A percentile compares a stretch with the other conserved stretches of the same genome.
phyloP scores from a whole-genome alignment of 2,329 filamentous ascomycete species.

The Arthrobotrys megalospora region DNA sequence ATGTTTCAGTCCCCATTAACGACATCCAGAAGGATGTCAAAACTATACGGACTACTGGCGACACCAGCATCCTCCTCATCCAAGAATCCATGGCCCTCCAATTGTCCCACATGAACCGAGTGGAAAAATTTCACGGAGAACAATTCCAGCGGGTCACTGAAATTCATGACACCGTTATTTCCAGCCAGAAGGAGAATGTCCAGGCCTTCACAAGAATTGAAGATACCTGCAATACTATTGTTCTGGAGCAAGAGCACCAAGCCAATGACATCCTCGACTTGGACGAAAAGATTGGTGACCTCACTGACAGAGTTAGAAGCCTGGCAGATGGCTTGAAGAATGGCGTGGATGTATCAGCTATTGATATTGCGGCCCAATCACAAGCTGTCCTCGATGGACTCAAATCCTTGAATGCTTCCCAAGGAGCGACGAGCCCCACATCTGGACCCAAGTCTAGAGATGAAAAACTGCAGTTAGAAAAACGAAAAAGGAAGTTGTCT shows the following conservation, averaged over 20 bases:
- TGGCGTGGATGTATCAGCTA: neutral
- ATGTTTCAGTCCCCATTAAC: constrained; percentile 41
- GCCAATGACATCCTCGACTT: constrained; percentile 10
- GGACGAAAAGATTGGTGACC: constrained; percentile 6
- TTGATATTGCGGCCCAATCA: constrained; percentile 10
- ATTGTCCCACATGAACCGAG: constrained; percentile 17
- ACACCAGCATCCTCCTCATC: constrained; percentile 7
- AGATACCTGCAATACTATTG: constrained; percentile 3
- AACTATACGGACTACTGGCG: constrained; percentile 14
- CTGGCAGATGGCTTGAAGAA: neutral
- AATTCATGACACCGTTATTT: constrained; percentile 25
- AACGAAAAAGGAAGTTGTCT: constrained; percentile 38
- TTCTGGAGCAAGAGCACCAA: constrained; percentile 7
- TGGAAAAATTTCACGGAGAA: constrained; percentile 27
- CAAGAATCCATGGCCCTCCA: constrained; percentile 44
- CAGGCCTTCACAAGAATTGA: constrained; percentile 17
- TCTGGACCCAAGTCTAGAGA: constrained; percentile 16
- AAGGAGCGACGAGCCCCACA: neutral
- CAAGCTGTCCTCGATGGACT: constrained; percentile 19
- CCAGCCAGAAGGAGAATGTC: constrained; percentile 16
- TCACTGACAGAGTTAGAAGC: constrained; percentile 13
- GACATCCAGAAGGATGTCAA: constrained; percentile 29
- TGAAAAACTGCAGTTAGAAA: constrained; percentile 24
- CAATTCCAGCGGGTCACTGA: constrained; percentile 38
- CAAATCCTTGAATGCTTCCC: neutral